These are phyloP conservation scores for Salix exigua DNA, from an alignment of 345 rosid species.

Conservation along the genomic window DNA sequence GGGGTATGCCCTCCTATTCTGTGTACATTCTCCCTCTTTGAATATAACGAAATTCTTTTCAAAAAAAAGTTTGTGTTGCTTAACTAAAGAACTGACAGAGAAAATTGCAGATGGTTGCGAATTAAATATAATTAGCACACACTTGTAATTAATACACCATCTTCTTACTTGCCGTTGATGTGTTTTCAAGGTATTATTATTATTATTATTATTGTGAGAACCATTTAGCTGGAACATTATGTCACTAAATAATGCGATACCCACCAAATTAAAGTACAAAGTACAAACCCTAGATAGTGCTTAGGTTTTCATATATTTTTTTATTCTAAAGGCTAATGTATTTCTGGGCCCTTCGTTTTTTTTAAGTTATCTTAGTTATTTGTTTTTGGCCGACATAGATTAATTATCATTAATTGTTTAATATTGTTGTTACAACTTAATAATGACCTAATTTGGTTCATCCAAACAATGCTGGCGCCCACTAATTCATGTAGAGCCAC, in stretches of 20 bases:
- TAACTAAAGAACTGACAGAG: no score
- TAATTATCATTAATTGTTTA: no score
- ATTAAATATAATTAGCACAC: not conserved
- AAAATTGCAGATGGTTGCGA: not conserved
- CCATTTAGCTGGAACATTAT: not conserved
- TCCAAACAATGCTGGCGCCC: not conserved
- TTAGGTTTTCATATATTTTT: no score
- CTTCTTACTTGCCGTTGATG: not conserved
- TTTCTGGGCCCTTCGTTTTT: not conserved
- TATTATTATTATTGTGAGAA: no score
- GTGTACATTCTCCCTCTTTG: no score
- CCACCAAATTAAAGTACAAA: not conserved
- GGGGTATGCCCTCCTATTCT: no score
- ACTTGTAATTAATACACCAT: not conserved
- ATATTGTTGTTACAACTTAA: not conserved
- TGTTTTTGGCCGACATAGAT: not conserved
- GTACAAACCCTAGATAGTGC: not conserved
- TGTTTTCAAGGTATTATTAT: not conserved
- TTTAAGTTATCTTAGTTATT: not conserved
- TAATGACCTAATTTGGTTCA: not conserved
- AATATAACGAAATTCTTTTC: no score
- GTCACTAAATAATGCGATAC: not conserved
- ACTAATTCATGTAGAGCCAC: no score
- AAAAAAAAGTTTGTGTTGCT: not conserved
- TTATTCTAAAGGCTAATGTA: not conserved